phyloP scores from a whole-genome alignment of 1,139 yeast genomes.

The Yamadazyma siamensis region DNA sequence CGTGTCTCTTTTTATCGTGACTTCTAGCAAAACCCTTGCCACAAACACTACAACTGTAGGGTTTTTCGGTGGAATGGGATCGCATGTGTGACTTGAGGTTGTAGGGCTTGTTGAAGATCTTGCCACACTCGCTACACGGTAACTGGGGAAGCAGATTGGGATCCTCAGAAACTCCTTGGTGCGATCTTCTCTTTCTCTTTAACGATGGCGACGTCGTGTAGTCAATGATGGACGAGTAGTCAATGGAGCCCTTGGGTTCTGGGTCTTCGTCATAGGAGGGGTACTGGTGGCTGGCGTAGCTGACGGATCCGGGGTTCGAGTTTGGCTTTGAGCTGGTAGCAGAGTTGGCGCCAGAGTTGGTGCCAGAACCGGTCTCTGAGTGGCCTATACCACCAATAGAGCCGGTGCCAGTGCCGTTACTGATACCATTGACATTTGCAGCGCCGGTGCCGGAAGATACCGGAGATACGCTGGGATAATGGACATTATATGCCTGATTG shows the following conservation, averaged over 20 bases:
- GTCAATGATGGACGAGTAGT: slow-evolving; percentile 36
- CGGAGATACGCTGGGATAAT: neutral
- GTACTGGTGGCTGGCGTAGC: neutral
- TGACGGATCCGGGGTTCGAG: neutral
- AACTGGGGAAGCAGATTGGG: slow-evolving; percentile 15
- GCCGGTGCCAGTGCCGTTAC: too few relatives aligned
- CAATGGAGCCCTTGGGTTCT: slow-evolving; percentile 18
- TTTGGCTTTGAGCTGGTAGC: neutral
- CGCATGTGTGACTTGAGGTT: slow-evolving; percentile 55
- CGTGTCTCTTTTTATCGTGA: slow-evolving; percentile 58
- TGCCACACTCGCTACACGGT: slow-evolving; percentile 47
- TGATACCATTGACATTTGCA: too few relatives aligned
- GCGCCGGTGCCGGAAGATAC: neutral
- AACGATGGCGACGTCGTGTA: slow-evolving; percentile 36
- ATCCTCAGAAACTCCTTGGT: slow-evolving; percentile 3
- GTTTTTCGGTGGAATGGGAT: slow-evolving; percentile 55
- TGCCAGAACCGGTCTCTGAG: neutral
- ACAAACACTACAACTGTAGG: slow-evolving; percentile 49
- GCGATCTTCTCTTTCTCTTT: slow-evolving; percentile 29
- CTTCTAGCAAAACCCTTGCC: slow-evolving; percentile 52
- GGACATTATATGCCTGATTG: neutral
- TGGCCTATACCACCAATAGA: too few relatives aligned
- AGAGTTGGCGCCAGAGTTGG: too few relatives aligned
- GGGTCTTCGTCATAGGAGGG: neutral
- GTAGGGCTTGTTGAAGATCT: slow-evolving; percentile 52